phyloP scores from a whole-genome alignment of 805 yeast species.

The Yarrowia sp. region DNA sequence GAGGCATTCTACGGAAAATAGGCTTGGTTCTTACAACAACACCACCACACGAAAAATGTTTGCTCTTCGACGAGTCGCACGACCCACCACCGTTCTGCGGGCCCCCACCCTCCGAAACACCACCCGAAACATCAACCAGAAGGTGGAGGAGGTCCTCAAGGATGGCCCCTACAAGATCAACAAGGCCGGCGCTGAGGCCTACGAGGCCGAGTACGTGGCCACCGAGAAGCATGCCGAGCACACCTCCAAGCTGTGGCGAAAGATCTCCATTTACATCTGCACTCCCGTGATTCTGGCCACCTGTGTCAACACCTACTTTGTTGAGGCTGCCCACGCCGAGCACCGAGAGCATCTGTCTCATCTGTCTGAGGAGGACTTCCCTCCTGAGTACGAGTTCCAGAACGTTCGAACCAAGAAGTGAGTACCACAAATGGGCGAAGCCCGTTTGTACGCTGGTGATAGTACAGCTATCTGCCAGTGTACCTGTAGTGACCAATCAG shows the following conservation, averaged over 20 bases:
- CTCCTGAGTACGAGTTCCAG: conserved; percentile 86
- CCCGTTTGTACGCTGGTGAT: too few species aligned
- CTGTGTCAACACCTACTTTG: conserved; percentile 78
- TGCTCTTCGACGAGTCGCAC: conserved; percentile 39
- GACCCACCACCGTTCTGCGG: conserved; percentile 31
- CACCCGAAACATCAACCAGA: conserved; percentile 35
- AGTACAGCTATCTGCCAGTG: too few species aligned
- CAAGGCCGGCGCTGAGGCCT: conserved; percentile 74
- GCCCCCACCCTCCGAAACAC: conserved; percentile 39
- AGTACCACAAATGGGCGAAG: not conserved
- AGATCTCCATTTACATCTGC: conserved; percentile 79
- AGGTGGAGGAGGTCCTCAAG: conserved; percentile 37
- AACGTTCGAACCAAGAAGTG: conserved; percentile 79
- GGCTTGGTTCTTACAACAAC: conserved; percentile 3
- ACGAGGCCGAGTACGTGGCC: conserved; percentile 65
- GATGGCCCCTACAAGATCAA: conserved; percentile 48
- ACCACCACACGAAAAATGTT: conserved; percentile 5
- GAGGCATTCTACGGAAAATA: not conserved
- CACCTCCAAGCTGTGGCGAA: conserved; percentile 84
- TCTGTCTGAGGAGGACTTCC: conserved; percentile 90
- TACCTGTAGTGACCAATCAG: too few species aligned
- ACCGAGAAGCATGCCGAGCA: conserved; percentile 79
- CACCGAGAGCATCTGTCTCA: conserved; percentile 66
- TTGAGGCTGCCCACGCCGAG: conserved; percentile 87
- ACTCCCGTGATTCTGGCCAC: conserved; percentile 79